A percentile compares a stretch with the other conserved stretches of the same genome.
Evolutionary conservation across 768 basidiomycete species (phyloP).

Genomic region (Leccinum arenicola): DNA sequence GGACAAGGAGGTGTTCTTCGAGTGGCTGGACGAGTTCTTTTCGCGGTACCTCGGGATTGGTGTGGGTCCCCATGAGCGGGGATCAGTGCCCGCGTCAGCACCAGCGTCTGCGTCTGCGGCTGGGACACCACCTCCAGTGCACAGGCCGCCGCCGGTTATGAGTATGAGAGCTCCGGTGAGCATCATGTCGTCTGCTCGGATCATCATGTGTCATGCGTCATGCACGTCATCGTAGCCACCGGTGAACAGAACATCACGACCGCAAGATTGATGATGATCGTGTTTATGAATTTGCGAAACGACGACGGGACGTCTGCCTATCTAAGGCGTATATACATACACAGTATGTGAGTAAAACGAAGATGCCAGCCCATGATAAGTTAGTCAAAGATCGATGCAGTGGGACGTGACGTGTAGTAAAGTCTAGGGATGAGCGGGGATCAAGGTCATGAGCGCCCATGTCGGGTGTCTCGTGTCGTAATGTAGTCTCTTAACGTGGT

Average conservation of each 20-base stretch:
- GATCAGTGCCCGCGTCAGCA: neutral
- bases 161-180: constrained; percentile 20
- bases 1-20: constrained; percentile 73
- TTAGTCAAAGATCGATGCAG: constrained; percentile 15
- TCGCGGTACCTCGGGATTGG: constrained; percentile 39
- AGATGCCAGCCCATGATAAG: constrained; percentile 12
- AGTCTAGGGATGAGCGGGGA: constrained; percentile 14
- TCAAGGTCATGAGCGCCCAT: neutral
- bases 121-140: neutral
- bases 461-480: constrained; percentile 2
- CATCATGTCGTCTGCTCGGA: neutral
- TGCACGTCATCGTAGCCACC: constrained; percentile 14
- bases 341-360: constrained; percentile 11
- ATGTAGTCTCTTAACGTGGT: constrained; percentile 15
- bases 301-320: constrained; percentile 3
- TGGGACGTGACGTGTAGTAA: constrained; percentile 6
- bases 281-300: constrained; percentile 1
- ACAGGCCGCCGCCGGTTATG: neutral
- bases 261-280: constrained; percentile 11
- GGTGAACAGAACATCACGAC: constrained; percentile 23
- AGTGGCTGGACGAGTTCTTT: constrained; percentile 83
- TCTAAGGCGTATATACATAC: constrained; percentile 11
- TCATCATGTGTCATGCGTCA: neutral
- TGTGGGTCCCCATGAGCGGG: constrained; percentile 13
- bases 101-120: neutral